Evolutionary conservation across 495 filamentous ascomycete species (phyloP), one percentile per base, ranked within the genome.

Genomic region (Penicillium pulvis): DNA sequence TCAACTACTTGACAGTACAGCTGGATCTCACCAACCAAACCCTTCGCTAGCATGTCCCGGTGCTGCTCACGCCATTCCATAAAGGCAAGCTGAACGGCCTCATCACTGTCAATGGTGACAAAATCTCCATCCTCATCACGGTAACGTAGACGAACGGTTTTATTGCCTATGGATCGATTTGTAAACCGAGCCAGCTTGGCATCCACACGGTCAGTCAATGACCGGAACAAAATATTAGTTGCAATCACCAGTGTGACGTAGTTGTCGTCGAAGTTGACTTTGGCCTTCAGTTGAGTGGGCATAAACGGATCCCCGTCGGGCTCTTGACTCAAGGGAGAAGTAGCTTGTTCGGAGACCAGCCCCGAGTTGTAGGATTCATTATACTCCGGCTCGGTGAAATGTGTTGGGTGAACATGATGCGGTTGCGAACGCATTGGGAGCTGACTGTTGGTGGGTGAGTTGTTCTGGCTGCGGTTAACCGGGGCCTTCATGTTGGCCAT

Each of bases 141-240:
- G 72, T 98, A 98, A 56, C 90, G 89, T 46, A 98, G 73, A 70
- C 90, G 88, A 59, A 95, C 82, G 51, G 85, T 86, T 56, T 90
- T 90, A 63, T 81, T 83, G 56, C 85, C 84, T 64, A 96, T 92
- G 16, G 89, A 90, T 60, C 87, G 86, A 62, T 82, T 87, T 9
- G 91, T 93, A 60, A 90, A 88, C 45, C 91, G 84, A 41, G 86
- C 87, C 62, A 98, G 83, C 73, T 98, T 98, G 23, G 90, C 90
- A 71, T 98, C 95, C 66, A 98, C 97, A n/a, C 94, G 91, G 66
- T 98, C 93, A 49, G 91, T 90, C 23, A 98, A 80, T 30, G 90
- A 92, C 49, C 92, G 90, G 74, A 95, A 97, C 46, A 89, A 84
- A 65, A 98, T 98, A 65, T 92, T 94, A 76, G 88, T 93, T 20